These are phyloP conservation scores for Dichotomopilus funicola DNA, from an alignment of 2,329 filamentous ascomycete genomes.

Conservation along the genomic window DNA sequence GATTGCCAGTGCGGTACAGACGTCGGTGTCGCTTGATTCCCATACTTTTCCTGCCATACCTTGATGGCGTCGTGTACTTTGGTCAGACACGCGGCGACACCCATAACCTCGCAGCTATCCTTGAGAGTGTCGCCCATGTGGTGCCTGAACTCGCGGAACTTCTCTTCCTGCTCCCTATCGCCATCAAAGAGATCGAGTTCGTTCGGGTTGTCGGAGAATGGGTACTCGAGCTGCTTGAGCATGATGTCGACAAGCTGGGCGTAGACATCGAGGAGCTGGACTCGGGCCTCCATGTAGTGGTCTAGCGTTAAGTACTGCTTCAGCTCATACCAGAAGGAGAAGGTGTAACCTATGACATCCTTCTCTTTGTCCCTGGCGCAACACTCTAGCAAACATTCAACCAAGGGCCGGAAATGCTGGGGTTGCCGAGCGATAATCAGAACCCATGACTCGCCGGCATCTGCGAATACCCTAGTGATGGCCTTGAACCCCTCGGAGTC, in stretches of 20 bases:
- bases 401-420: conserved; percentile 70
- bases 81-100: conserved; percentile 79
- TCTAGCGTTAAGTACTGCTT: conserved; percentile 94
- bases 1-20: conserved; percentile 93
- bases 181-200: conserved; percentile 88
- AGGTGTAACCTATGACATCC: conserved; percentile 89
- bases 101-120: conserved; percentile 93
- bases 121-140: conserved; percentile 97
- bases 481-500: conserved; percentile 83
- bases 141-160: conserved; percentile 93
- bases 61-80: conserved; percentile 87
- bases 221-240: conserved; percentile 84
- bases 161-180: conserved; percentile 91
- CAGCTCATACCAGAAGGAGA: conserved; percentile 96
- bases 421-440: conserved; percentile 84
- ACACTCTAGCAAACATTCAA: conserved; percentile 89
- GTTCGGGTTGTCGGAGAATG: conserved; percentile 64
- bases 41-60: conserved; percentile 79
- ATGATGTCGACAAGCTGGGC: conserved; percentile 88
- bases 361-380: conserved; percentile 79
- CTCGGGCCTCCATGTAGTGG: conserved; percentile 74
- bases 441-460: conserved; percentile 92
- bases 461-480: conserved; percentile 82
- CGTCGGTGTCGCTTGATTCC: conserved; percentile 62
- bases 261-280: conserved; percentile 74